Evolutionary conservation across 2,329 filamentous ascomycete genomes (phyloP).

Genomic region (Akanthomyces dipterigenus): DNA sequence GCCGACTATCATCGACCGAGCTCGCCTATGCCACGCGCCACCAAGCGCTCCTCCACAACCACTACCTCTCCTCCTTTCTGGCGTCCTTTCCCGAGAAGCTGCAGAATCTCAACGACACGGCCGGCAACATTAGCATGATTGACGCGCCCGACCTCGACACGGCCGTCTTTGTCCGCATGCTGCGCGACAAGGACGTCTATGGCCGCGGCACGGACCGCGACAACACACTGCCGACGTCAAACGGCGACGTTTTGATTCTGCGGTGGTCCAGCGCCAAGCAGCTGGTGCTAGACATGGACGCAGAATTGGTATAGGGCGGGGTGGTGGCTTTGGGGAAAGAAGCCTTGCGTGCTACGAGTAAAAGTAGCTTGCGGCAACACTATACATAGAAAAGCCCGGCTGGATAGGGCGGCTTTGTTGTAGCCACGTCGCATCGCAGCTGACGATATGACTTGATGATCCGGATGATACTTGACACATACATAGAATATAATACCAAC

Average conservation of each 20-base stretch:
- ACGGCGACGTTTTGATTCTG: slow-evolving; percentile 62
- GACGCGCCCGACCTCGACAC: slow-evolving; percentile 75
- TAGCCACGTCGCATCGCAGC: background rate
- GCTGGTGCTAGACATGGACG: slow-evolving; percentile 46
- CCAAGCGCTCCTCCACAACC: slow-evolving; percentile 73
- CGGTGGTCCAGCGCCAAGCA: slow-evolving; percentile 67
- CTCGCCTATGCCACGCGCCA: slow-evolving; percentile 77
- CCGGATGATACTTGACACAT: background rate
- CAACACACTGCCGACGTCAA: slow-evolving; percentile 47
- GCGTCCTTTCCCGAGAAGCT: slow-evolving; percentile 70
- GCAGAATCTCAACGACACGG: slow-evolving; percentile 82
- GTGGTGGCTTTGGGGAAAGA: too few species aligned
- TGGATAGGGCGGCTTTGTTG: background rate
- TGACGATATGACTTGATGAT: background rate
- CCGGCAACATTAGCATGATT: slow-evolving; percentile 87
- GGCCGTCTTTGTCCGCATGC: slow-evolving; percentile 75
- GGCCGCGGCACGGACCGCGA: slow-evolving; percentile 60
- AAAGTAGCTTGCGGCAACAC: background rate
- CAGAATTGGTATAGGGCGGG: slow-evolving; percentile 51
- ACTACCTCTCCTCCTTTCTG: slow-evolving; percentile 83
- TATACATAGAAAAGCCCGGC: background rate
- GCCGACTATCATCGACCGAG: slow-evolving; percentile 69
- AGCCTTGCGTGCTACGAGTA: background rate
- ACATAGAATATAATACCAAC: background rate
- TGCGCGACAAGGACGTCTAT: slow-evolving; percentile 53